Evolutionary conservation across 1,139 yeast genomes (phyloP), one percentile per base, ranked within the genome.

Genomic region (Schizosaccharomyces versatilis): DNA sequence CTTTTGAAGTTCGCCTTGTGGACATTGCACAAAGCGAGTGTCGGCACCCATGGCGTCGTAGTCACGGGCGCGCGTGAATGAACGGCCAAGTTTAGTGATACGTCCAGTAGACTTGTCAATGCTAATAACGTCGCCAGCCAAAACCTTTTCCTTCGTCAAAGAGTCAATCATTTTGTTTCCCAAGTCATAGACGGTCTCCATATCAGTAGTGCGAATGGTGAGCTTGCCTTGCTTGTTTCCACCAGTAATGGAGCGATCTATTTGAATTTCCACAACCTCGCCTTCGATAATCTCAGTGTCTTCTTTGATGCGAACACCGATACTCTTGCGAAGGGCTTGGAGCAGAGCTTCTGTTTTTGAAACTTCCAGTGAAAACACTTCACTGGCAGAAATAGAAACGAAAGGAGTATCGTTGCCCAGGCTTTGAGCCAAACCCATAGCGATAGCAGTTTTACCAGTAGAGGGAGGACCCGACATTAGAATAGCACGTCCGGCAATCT

Each of bases 41-140:
- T 93, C 97, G 52, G 96, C 94, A 6, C 98, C 97, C 96, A 90
- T 90, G 47, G 98, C 98, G 69, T 93, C 99, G 68, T 90, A 93
- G 69, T 93, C 98, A 66, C 98, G 76, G 3, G 97, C 94, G 62
- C 98, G 77, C 9, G 97, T 81, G 68, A 85, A 90, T 1, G 96
- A 86, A 67, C 95, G 80, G 58, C 99, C 99, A 60, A 93, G 74
- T 69, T 88, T 90, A 53, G 94, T 80, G 63, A 90, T 84, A 65
- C 86, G 85, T 55, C 98, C 99, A 57, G 86, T 78, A 2, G 97
- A 88, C 70, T 90, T 90, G 69, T 93, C 98, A 66, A 93, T 86
- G 19, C 94, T 81, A 60, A 93, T 83, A 55, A 93, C 94, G 69
- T 93, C 99, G 56, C 99, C 99, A 1, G 98, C 98, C 63, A 90